Conservation (phyloP, 495 filamentous ascomycete genomes). For the Penicillium diatomitis region DNA sequence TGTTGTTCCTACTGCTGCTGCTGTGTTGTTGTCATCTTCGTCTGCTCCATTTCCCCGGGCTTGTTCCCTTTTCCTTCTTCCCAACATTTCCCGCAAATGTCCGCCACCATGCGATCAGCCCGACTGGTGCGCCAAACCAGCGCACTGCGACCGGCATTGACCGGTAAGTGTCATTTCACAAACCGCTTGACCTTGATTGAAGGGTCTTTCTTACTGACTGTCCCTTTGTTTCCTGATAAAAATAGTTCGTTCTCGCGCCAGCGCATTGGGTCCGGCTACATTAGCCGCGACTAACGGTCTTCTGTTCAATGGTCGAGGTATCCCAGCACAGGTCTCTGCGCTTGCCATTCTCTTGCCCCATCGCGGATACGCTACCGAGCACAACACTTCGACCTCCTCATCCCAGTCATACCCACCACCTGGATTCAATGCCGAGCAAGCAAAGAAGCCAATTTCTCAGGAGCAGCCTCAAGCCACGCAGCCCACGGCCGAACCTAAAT, state of each 20-base stretch:
- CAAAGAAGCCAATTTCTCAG: constrained; percentile 72
- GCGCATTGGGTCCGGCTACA: constrained; percentile 27
- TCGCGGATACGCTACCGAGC: constrained; percentile 63
- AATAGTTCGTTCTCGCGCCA: constrained; percentile 29
- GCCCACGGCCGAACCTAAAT: constrained; percentile 20
- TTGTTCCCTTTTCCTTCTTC: constrained; percentile 13
- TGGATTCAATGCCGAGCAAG: constrained; percentile 84
- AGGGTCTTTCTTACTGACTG: too few species aligned
- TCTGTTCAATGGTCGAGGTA: constrained; percentile 45
- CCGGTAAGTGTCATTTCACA: constrained; percentile 13
- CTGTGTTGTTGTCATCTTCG: constrained; percentile 12
- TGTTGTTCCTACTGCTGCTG: constrained; percentile 9
- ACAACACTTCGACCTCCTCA: constrained; percentile 48
- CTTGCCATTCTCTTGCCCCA: constrained; percentile 57
- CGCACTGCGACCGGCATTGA: constrained; percentile 25
- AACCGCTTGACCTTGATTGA: too few species aligned
- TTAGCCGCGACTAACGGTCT: constrained; percentile 37
- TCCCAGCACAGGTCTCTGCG: constrained; percentile 53
- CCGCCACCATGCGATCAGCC: constrained; percentile 36
- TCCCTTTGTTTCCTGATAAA: background rate
- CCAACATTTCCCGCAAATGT: constrained; percentile 31
- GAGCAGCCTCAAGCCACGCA: constrained; percentile 26
- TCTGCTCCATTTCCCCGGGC: constrained; percentile 23
- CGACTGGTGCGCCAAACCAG: constrained; percentile 33
- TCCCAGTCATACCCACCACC: constrained; percentile 68